Base-by-base conservation (phyloP, 148 eudicot genomes). In the Drosera capensis region DNA sequence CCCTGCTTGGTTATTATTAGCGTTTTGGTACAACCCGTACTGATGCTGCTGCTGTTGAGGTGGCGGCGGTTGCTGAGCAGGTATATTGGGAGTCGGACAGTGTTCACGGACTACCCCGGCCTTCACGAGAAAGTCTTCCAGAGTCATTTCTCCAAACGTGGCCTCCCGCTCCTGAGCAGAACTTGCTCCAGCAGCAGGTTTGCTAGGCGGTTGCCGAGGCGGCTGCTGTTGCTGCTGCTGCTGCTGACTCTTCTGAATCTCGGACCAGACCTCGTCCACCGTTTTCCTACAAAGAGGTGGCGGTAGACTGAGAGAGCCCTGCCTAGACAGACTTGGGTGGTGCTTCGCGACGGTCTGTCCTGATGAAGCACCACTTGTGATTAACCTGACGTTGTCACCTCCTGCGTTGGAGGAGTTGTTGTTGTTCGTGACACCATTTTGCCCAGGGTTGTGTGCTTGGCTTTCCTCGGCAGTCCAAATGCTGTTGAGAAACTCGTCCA, bases 401-500 rank as follows among this genome's bases (percentile, higher is more conserved):
- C 22, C 20, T 0, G n/a, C 21, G 8, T 14, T 17, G 8, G 7
- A 14, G 18, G 3, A 4, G 25, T 4, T 15, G 14, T 38, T 30
- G 9, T 20, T 44, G 40, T 12, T 19, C 15, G 5, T 5, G 14
- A 9, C n/a, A 20, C 1, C 28, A 26, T 14, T 25, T 40, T 29
- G 36, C 16, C 36, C 29, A 30, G 48, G 41, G 34, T 26, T 53
- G 48, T 7, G 39, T 7, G 35, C 18, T 25, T 86, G 82, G 28
- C 66, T 71, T 52, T 87, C 96, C 62, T 87, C 96, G 0, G 94
- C 94, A 1, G 86, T 72, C 94, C 96, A 87, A 25, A 87, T 87
- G 70, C 90, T 87, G 54, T 73, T 79, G 45, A 87, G 77, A 37
- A 87, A 87, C 57, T 87, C 96, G 11, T 87, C 96, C 96, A 87